A percentile compares a stretch with the other conserved stretches of the same genome.
Evolutionary conservation across 176 grass and related monocot species (phyloP).

Genomic region (Bonia amplexicaulis): DNA sequence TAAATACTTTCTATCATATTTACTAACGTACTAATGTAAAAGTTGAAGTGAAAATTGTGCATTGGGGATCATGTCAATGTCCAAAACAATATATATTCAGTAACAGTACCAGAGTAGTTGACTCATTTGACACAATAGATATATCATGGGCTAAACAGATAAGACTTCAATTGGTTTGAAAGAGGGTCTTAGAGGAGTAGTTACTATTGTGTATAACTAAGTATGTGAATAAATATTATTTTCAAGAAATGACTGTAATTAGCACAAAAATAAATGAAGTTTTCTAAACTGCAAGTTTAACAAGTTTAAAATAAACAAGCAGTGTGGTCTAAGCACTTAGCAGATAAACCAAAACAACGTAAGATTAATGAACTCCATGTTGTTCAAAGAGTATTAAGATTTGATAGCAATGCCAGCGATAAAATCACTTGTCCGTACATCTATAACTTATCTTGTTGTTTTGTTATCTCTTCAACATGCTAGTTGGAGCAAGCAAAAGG

Average conservation of each 20-base stretch:
- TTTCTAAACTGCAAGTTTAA: not conserved
- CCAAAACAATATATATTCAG: not conserved
- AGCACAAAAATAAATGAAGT: not conserved
- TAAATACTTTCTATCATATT: not conserved
- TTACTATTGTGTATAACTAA: not conserved
- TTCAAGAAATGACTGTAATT: not conserved
- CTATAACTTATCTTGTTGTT: too few species aligned
- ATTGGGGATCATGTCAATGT: not conserved
- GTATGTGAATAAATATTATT: not conserved
- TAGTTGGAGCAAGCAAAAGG: not conserved
- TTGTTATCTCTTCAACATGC: too few species aligned
- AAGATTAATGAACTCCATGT: not conserved
- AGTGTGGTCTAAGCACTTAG: not conserved
- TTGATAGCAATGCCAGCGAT: not conserved
- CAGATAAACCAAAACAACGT: not conserved
- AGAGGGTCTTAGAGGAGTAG: constrained; percentile 4
- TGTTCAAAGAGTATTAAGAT: constrained; percentile 1
- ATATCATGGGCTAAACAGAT: constrained; percentile 7
- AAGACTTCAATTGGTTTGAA: constrained; percentile 10
- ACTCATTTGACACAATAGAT: not conserved
- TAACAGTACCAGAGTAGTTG: not conserved
- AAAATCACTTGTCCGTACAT: constrained; percentile 11
- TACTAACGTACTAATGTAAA: constrained; percentile 6
- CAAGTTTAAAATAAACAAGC: constrained; percentile 20
- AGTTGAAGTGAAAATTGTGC: not conserved